A percentile compares a stretch with the other conserved stretches of the same genome.
phyloP scores from a whole-genome alignment of 768 basidiomycete species.

The Boletus rufocinnamomeus region DNA sequence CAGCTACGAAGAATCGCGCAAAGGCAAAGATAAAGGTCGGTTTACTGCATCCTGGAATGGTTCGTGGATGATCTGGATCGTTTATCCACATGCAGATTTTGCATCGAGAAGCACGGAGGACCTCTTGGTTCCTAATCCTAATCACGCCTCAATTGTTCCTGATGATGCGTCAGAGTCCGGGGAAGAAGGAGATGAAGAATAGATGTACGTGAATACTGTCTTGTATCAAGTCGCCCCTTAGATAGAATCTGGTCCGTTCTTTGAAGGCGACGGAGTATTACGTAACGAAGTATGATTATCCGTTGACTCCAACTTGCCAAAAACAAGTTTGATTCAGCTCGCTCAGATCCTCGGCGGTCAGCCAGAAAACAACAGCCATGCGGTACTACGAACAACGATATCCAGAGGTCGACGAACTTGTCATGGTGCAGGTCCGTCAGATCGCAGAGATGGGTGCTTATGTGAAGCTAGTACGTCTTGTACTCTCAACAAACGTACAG shows the following conservation, averaged over 20 bases:
- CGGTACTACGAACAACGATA: constrained; percentile 93
- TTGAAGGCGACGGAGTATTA: constrained; percentile 1
- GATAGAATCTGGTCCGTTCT: background rate
- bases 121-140: constrained; percentile 69
- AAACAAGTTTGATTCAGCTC: background rate
- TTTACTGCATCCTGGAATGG: background rate
- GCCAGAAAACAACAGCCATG: constrained; percentile 45
- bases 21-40: constrained; percentile 46
- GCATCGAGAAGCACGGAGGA: constrained; percentile 50
- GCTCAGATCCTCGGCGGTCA: background rate
- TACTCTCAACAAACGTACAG: background rate
- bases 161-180: constrained; percentile 22
- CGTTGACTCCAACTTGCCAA: background rate
- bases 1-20: constrained; percentile 59
- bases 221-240: background rate
- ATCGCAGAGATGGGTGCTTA: constrained; percentile 99
- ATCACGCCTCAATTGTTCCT: constrained; percentile 41
- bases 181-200: constrained; percentile 19
- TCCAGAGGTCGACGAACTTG: constrained; percentile 96
- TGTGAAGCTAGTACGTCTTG: constrained; percentile 84
- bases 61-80: background rate
- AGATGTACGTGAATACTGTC: background rate
- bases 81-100: constrained; percentile 9
- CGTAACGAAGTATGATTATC: constrained; percentile 4
- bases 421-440: constrained; percentile 99